Evolutionary conservation across 176 grass and related monocot species (phyloP), one percentile per base, ranked within the genome.

Genomic region (Paspalum notatum): DNA sequence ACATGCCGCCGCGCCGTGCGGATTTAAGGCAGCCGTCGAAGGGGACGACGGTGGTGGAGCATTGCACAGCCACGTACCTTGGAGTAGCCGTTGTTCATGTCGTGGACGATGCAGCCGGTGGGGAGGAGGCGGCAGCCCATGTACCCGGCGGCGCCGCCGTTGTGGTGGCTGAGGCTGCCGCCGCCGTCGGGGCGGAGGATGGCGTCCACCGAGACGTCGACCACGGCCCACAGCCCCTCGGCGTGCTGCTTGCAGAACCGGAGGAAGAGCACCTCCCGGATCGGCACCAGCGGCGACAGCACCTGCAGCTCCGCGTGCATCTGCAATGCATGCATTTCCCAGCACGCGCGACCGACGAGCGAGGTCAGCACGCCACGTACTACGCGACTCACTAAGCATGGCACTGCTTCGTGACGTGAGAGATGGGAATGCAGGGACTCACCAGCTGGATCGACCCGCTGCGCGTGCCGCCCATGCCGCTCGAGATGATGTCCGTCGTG

Each of bases 291-390:
- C 66, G 96, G 96, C 27, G 96, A 99, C 21, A 95, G 76, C 51
- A 99, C 96, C 86, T 95, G 96, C 66, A 99, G 91, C 70, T 99
- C 96, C 40, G 92, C 92, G 40, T 85, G 86, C 92, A 99, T 95
- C 96, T 99, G 66, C 62, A 41, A 2, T 66, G 59, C 39, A 14
- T 52, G 8, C 15, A n/a, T 45, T 25, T 22, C 59, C 15, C 82
- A 13, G 9, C 39, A 65, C 32, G 9, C 39, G 58, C 32, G 7
- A 6, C 61, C 13, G 1, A 24, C 25, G 27, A 15, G 3, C 3
- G n/a, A 25, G 18, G 38, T 9, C 51, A 51, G 37, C 41, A 39
- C 14, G 18, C n/a, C 71, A 20, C 37, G 64, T 9, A 64, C 61
- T 9, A 64, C 61, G 32, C 60, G 13, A 62, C 6, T 62, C 2